Percentiles rank a stretch among this genome's conserved stretches.
Evolutionary conservation across 768 basidiomycete genomes (phyloP).

Genomic region (Pleurotus giganteus): DNA sequence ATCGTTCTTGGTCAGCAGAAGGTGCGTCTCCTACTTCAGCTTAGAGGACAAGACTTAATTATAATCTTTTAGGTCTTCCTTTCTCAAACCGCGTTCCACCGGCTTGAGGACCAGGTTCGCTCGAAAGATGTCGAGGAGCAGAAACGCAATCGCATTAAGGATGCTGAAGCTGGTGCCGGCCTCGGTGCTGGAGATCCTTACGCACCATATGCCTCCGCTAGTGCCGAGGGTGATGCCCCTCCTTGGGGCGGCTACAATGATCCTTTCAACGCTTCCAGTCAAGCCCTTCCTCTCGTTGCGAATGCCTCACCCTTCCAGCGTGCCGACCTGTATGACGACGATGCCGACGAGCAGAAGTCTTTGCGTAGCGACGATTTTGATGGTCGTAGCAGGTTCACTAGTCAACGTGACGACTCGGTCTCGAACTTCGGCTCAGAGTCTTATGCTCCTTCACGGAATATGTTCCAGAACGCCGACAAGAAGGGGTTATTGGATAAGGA

Average conservation of each 20-base stretch:
- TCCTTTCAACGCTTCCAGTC: slow-evolving; percentile 58
- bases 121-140: slow-evolving; percentile 83
- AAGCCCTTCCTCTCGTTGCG: slow-evolving; percentile 79
- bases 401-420: slow-evolving; percentile 70
- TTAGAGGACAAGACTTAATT: not conserved
- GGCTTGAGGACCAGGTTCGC: slow-evolving; percentile 84
- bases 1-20: slow-evolving; percentile 81
- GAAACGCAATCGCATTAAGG: slow-evolving; percentile 74
- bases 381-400: slow-evolving; percentile 73
- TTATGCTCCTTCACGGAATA: slow-evolving; percentile 92
- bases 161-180: slow-evolving; percentile 72
- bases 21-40: slow-evolving; percentile 41
- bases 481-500: slow-evolving; percentile 78
- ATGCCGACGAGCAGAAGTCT: slow-evolving; percentile 75
- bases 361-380: slow-evolving; percentile 79
- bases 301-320: slow-evolving; percentile 83
- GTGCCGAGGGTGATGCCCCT: slow-evolving; percentile 36
- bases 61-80: slow-evolving; percentile 70
- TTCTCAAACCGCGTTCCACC: slow-evolving; percentile 81
- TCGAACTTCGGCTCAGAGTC: slow-evolving; percentile 90
- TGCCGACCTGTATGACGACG: slow-evolving; percentile 71
- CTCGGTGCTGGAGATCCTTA: slow-evolving; percentile 71
- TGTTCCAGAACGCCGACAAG: slow-evolving; percentile 87
- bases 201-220: slow-evolving; percentile 68
- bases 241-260: slow-evolving; percentile 47